These are phyloP conservation scores for Blastobotrys persicus DNA, from an alignment of 1,139 yeast genomes.

Conservation along the genomic window DNA sequence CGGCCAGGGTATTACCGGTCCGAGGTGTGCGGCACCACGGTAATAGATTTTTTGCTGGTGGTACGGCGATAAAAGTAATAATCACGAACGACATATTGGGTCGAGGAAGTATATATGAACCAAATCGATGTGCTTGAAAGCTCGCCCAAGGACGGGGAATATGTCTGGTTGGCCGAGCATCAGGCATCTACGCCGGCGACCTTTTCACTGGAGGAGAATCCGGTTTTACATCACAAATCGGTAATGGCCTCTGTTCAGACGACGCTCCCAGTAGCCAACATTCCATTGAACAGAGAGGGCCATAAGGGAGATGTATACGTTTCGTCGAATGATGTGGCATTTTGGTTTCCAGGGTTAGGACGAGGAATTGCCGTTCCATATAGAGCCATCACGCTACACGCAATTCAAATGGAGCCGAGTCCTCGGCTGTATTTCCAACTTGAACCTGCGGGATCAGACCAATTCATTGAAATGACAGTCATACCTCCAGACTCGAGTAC, in stretches of 20 bases:
- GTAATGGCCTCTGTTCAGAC: conserved; percentile 17
- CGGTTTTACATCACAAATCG: conserved; percentile 30
- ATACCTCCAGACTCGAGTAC: conserved; percentile 17
- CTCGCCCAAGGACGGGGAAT: conserved; percentile 31
- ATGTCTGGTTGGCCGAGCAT: conserved; percentile 32
- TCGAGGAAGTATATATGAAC: conserved; percentile 7
- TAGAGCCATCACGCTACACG: conserved; percentile 32
- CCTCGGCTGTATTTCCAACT: conserved; percentile 29
- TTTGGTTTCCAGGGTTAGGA: conserved; percentile 26
- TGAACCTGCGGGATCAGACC: conserved; percentile 16
- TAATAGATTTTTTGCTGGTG: not conserved
- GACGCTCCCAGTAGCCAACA: conserved; percentile 15
- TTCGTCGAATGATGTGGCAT: conserved; percentile 19
- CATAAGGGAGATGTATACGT: conserved; percentile 24
- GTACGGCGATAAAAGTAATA: not conserved
- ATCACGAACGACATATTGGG: not conserved
- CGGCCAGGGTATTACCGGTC: too few relatives aligned
- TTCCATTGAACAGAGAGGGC: conserved; percentile 1
- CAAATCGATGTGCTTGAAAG: conserved; percentile 19
- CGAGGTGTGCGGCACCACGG: not conserved
- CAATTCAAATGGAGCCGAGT: conserved; percentile 25
- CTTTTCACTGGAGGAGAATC: conserved; percentile 36
- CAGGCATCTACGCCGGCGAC: conserved; percentile 37
- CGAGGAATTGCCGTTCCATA: conserved; percentile 29
- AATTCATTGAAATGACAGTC: conserved; percentile 21